Evolutionary conservation across 164 flowering plant genomes (phyloP), one percentile per base, ranked within the genome.

Genomic region (Magnolia kwangsiensis): DNA sequence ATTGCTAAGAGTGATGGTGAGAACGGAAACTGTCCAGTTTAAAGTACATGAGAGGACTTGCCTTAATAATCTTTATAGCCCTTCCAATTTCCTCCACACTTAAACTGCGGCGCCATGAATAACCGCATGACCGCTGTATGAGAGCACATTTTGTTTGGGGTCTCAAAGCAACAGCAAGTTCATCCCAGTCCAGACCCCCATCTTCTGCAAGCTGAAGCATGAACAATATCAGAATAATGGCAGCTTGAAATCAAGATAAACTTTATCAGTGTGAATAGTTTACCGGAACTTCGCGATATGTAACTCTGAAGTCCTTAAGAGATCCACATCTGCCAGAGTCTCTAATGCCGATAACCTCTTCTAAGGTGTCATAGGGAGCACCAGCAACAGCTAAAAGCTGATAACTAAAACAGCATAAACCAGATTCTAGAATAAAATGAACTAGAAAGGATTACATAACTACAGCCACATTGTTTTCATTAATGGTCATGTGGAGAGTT

Each of bases 341-440:
- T 76, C 98, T 85, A 77, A 86, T 90, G 74, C 98, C 98, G 83
- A 94, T 90, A 71, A 94, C 98, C 85, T 90, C 95, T 80, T 94
- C 98, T 74, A 94, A 79, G 23, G 98, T 93, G 81, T 93, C 98
- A 87, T 93, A 90, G 20, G 98, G 98, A 82, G 92, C 86, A 78
- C 98, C 98, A 76, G 91, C 98, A 82, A 93, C 95, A 82, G 96
- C 96, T 85, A 93, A 83, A 84, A 93, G 98, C 98, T 93, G 89
- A 81, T 76, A 77, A 78, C 8, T 19, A 74, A 71, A 27, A 87
- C 75, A 89, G 71, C 76, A 67, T 23, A 84, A 73, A 81, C 45
- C 76, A 50, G 58, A 70, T 24, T 70, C 23, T 31, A 73, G 21
- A 19, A 31, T 11, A 72, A 69, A 70, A 76, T 5, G 20, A 70